Conservation (phyloP, 306 rosid species). For the Echinosophora koreensis region DNA sequence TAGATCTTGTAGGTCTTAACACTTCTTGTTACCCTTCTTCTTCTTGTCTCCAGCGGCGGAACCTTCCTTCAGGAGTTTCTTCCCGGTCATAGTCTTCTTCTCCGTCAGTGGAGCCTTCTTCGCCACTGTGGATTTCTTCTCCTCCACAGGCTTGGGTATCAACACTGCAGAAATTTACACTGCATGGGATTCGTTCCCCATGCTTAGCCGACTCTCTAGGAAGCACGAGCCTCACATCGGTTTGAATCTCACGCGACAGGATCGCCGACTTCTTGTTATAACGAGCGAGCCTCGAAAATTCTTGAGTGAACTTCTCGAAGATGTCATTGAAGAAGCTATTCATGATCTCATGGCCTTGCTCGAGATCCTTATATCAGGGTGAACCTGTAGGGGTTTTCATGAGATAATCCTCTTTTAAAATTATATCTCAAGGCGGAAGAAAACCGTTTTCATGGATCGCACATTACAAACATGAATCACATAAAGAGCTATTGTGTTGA, state of each 20-base stretch:
- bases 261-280: constrained; percentile 67
- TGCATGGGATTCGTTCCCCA: too few relatives aligned
- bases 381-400: too few relatives aligned
- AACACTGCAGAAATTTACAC: too few relatives aligned
- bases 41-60: constrained; percentile 59
- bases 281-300: constrained; percentile 55
- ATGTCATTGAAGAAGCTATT: constrained; percentile 65
- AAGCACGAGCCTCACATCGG: constrained; percentile 59
- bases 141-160: constrained; percentile 58
- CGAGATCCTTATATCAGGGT: constrained; percentile 65
- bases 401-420: too few relatives aligned
- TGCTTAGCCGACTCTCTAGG: constrained; percentile 65
- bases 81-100: constrained; percentile 67
- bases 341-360: constrained; percentile 70
- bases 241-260: constrained; percentile 65
- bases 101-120: constrained; percentile 67
- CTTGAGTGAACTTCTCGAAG: constrained; percentile 69
- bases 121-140: constrained; percentile 56
- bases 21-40: constrained; percentile 62
- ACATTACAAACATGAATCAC: too few relatives aligned
- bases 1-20: constrained; percentile 65
- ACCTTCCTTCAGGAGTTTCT: constrained; percentile 63
- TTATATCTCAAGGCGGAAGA: too few relatives aligned
- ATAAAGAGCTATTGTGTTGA: too few relatives aligned
- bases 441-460: too few relatives aligned